phyloP scores from a whole-genome alignment of 2,329 filamentous ascomycete species.

The Lizonia empirigonia region DNA sequence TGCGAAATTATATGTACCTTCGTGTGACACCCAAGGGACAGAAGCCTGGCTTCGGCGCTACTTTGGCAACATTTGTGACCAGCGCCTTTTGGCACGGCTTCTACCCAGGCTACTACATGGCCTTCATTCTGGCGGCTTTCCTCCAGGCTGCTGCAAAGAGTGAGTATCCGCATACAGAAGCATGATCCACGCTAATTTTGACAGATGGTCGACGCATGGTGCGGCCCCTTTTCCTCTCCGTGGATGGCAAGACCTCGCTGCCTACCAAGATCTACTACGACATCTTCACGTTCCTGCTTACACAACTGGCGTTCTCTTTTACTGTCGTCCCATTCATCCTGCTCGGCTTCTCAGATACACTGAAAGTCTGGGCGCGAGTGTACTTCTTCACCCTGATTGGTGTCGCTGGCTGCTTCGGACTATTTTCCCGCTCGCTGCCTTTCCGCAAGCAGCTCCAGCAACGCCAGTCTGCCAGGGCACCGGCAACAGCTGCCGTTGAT shows the following conservation, averaged over 20 bases:
- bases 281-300: slow-evolving; percentile 72
- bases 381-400: slow-evolving; percentile 85
- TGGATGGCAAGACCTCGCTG: slow-evolving; percentile 63
- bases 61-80: slow-evolving; percentile 89
- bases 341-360: slow-evolving; percentile 71
- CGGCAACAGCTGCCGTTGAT: slow-evolving; percentile 24
- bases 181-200: slow-evolving; percentile 6
- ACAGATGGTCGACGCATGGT: slow-evolving; percentile 86
- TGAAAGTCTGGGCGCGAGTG: slow-evolving; percentile 80
- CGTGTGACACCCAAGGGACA: slow-evolving; percentile 93
- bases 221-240: slow-evolving; percentile 89
- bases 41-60: slow-evolving; percentile 95
- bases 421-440: slow-evolving; percentile 84
- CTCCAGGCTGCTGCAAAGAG: slow-evolving; percentile 94
- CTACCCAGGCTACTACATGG: slow-evolving; percentile 93
- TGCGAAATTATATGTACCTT: slow-evolving; percentile 94
- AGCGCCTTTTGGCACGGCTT: slow-evolving; percentile 99
- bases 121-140: slow-evolving; percentile 87
- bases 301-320: slow-evolving; percentile 84
- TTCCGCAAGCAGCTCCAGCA: slow-evolving; percentile 51
- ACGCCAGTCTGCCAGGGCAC: slow-evolving; percentile 31
- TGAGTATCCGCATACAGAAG: slow-evolving; percentile 56
- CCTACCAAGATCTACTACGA: slow-evolving; percentile 87
- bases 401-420: slow-evolving; percentile 66
- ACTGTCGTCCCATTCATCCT: slow-evolving; percentile 83